Evolutionary conservation across 352 stramenopile genomes (phyloP).

Genomic region (Pythium insidiosum): DNA sequence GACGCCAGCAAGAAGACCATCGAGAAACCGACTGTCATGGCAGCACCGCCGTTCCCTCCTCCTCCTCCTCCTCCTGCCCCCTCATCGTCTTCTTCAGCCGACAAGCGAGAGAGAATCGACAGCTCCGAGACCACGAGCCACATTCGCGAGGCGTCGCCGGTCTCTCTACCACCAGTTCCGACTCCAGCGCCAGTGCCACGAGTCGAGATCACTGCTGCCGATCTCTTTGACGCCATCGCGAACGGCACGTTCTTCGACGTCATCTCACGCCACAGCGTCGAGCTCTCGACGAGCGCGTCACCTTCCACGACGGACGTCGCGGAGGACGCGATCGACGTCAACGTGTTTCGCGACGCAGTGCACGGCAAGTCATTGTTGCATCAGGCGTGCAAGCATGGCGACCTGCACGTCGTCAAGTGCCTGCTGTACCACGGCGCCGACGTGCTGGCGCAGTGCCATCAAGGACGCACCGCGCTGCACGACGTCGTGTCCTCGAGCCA

Average conservation of each 20-base stretch:
- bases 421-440: conserved; percentile 47
- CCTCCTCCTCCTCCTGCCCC: too few species aligned
- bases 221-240: conserved; percentile 3
- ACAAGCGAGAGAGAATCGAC: too few species aligned
- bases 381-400: conserved; percentile 42
- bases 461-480: conserved; percentile 51
- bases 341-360: conserved; percentile 29
- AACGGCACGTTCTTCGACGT: conserved; percentile 11
- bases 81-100: too few species aligned
- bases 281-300: conserved; percentile 5
- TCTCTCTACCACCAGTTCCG: too few species aligned
- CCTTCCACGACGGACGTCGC: neutral
- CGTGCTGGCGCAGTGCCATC: conserved; percentile 26
- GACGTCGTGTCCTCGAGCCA: conserved; percentile 30
- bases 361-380: conserved; percentile 58
- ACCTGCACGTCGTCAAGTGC: conserved; percentile 41
- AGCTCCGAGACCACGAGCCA: too few species aligned
- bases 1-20: too few species aligned
- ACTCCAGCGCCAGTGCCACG: too few species aligned
- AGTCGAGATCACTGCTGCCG: neutral
- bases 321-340: conserved; percentile 17
- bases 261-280: conserved; percentile 4
- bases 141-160: too few species aligned
- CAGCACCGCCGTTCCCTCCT: too few species aligned
- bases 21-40: too few species aligned